phyloP scores from a whole-genome alignment of 805 yeast species.

The Kuraishia piskuri region DNA sequence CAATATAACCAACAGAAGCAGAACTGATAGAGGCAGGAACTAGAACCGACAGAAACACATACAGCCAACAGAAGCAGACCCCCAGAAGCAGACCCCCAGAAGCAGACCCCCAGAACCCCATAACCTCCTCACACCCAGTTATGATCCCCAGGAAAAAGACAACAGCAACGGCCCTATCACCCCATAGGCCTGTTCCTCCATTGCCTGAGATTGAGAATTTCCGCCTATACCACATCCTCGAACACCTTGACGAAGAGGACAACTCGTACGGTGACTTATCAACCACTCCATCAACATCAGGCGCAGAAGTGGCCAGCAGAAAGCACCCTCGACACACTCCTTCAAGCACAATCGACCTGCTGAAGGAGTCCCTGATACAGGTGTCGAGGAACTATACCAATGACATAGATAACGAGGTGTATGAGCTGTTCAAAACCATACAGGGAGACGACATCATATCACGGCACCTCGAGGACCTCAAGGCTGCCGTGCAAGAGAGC shows the following conservation, averaged over 20 bases:
- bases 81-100: too few relatives aligned
- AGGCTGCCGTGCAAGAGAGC: background rate
- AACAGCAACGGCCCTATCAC: background rate
- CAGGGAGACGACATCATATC: background rate
- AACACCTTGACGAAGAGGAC: slow-evolving; percentile 14
- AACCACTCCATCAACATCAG: background rate
- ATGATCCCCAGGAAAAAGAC: background rate
- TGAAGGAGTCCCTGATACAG: slow-evolving; percentile 14
- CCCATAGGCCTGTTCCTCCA: slow-evolving; percentile 4
- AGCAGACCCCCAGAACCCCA: too few relatives aligned
- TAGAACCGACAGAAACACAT: too few relatives aligned
- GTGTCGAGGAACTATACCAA: slow-evolving; percentile 14
- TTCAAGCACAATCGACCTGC: slow-evolving; percentile 8
- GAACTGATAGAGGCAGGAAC: too few relatives aligned
- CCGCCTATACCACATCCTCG: slow-evolving; percentile 15
- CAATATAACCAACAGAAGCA: too few relatives aligned
- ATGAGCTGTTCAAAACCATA: slow-evolving; percentile 9
- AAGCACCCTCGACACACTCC: background rate
- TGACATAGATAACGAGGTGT: slow-evolving; percentile 22
- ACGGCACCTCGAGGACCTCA: background rate
- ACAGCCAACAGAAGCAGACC: too few relatives aligned
- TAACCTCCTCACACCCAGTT: too few relatives aligned
- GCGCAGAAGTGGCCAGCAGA: background rate
- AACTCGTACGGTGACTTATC: background rate
- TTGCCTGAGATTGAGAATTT: slow-evolving; percentile 21